Evolutionary conservation across 257 asterid genomes (phyloP).

Genomic region (Henckelia pumila): DNA sequence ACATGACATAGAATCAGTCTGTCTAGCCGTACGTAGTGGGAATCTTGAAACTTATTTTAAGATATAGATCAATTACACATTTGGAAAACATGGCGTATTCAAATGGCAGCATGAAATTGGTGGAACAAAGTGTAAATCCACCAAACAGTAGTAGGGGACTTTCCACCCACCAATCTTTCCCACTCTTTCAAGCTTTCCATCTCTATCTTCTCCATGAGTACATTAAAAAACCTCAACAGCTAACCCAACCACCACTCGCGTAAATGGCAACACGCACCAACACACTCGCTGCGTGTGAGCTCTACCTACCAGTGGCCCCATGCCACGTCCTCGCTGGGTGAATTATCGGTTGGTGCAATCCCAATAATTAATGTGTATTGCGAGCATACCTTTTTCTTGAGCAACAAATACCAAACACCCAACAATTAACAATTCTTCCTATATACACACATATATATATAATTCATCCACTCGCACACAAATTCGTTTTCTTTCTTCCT

Average conservation of each 20-base stretch:
- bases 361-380: background rate
- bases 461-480: background rate
- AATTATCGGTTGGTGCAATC: background rate
- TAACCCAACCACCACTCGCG: too few species aligned
- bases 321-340: background rate
- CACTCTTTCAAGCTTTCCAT: background rate
- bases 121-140: background rate
- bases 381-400: background rate
- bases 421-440: background rate
- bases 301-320: background rate
- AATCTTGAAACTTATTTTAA: too few species aligned
- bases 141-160: background rate
- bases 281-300: too few species aligned
- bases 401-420: background rate
- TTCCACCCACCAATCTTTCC: background rate
- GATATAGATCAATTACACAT: too few species aligned
- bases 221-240: background rate
- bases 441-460: too few species aligned
- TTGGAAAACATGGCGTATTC: background rate
- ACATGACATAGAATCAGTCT: too few species aligned
- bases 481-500: slow-evolving; percentile 21
- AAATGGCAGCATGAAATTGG: background rate
- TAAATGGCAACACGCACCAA: too few species aligned
- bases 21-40: too few species aligned
- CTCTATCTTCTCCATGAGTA: too few species aligned